A percentile compares a stretch with the other conserved stretches of the same genome.
These are phyloP conservation scores for Apiospora aurea DNA, from an alignment of 2,329 filamentous ascomycete genomes.

Conservation along the genomic window DNA sequence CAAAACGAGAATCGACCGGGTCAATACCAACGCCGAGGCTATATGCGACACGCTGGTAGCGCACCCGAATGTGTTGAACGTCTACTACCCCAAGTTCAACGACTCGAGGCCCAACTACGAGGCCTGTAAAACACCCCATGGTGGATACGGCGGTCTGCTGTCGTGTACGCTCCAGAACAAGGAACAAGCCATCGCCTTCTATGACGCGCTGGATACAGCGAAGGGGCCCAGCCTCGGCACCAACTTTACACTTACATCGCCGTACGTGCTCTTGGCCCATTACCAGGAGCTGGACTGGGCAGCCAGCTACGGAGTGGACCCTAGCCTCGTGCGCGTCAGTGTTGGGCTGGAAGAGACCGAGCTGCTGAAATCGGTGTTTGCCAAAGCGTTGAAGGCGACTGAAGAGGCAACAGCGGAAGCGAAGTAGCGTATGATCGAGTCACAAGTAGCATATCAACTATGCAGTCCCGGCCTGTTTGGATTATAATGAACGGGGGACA, in stretches of 20 bases:
- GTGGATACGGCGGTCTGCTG: slow-evolving; percentile 89
- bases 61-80: slow-evolving; percentile 70
- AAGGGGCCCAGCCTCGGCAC: slow-evolving; percentile 96
- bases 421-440: neutral
- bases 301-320: slow-evolving; percentile 79
- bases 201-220: slow-evolving; percentile 82
- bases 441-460: slow-evolving; percentile 18
- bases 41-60: slow-evolving; percentile 75
- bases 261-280: slow-evolving; percentile 91
- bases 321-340: slow-evolving; percentile 82
- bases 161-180: slow-evolving; percentile 80
- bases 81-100: slow-evolving; percentile 88
- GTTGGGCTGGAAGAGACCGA: slow-evolving; percentile 84
- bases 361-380: slow-evolving; percentile 69
- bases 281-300: slow-evolving; percentile 95
- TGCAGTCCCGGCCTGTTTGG: neutral
- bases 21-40: slow-evolving; percentile 85
- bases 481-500: neutral
- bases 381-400: slow-evolving; percentile 71
- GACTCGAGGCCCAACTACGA: slow-evolving; percentile 78
- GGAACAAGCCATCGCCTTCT: slow-evolving; percentile 79
- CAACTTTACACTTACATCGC: slow-evolving; percentile 92
- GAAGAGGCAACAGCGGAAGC: slow-evolving; percentile 34
- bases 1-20: slow-evolving; percentile 78
- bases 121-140: slow-evolving; percentile 72